These are phyloP conservation scores for Chaetomiaceae sp. DNA, from an alignment of 2,329 filamentous ascomycete genomes.

Conservation along the genomic window DNA sequence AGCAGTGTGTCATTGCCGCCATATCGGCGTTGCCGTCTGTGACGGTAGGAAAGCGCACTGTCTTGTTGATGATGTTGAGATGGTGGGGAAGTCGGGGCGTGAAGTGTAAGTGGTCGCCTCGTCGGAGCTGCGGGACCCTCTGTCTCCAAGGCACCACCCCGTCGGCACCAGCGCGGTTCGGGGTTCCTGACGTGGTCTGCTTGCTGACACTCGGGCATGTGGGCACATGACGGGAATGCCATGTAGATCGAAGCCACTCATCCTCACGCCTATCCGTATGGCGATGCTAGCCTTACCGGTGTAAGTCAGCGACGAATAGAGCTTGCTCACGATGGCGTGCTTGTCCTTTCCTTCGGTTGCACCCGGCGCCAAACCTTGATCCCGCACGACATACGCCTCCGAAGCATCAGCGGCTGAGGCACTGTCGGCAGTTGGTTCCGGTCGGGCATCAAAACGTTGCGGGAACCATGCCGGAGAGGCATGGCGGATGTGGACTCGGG, in stretches of 20 bases:
- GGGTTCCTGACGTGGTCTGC: not conserved
- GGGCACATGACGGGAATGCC: conserved; percentile 15
- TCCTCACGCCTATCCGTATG: not conserved
- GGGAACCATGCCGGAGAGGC: conserved; percentile 9
- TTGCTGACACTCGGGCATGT: not conserved
- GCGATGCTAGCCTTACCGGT: not conserved
- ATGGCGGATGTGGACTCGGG: conserved; percentile 12
- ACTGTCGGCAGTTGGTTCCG: conserved; percentile 1
- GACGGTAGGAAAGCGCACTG: not conserved
- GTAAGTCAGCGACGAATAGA: not conserved
- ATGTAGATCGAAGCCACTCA: conserved; percentile 1
- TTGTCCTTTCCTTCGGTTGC: not conserved
- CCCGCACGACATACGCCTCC: not conserved
- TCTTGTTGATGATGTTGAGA: too few relatives aligned
- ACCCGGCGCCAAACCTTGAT: not conserved
- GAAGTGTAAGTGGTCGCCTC: too few relatives aligned
- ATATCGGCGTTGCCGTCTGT: not conserved
- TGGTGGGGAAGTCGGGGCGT: too few relatives aligned
- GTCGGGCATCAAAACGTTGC: not conserved
- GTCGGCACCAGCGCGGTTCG: not conserved
- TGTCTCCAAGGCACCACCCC: not conserved
- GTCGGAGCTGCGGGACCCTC: not conserved
- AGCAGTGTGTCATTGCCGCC: not conserved
- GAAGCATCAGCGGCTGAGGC: not conserved
- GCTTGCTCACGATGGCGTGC: not conserved